These are phyloP conservation scores for Venturia oleaginea DNA, from an alignment of 2,329 filamentous ascomycete species.

Conservation along the genomic window DNA sequence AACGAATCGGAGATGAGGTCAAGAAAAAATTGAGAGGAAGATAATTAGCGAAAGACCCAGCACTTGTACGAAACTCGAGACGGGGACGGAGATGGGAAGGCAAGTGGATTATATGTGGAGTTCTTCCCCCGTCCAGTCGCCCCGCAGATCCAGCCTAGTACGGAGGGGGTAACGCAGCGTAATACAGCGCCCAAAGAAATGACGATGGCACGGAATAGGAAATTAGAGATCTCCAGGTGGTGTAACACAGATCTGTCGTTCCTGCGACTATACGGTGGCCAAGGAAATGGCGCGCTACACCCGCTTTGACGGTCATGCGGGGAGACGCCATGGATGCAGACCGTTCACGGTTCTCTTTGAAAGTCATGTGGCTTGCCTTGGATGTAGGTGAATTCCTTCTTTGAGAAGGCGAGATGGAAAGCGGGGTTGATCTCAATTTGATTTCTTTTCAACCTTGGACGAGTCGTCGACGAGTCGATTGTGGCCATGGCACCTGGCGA, in stretches of 20 bases:
- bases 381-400: background rate
- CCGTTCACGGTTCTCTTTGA: background rate
- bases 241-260: slow-evolving; percentile 1
- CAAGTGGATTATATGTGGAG: background rate
- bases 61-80: background rate
- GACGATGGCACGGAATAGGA: background rate
- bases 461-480: no score
- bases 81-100: background rate
- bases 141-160: background rate
- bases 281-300: background rate
- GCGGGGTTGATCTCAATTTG: background rate
- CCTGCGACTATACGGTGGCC: background rate
- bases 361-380: background rate
- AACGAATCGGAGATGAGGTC: background rate
- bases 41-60: background rate
- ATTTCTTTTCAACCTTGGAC: background rate
- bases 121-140: background rate
- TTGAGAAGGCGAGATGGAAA: background rate
- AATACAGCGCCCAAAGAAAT: background rate
- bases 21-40: background rate
- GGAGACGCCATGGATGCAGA: background rate
- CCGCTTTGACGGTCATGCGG: slow-evolving; percentile 1
- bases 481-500: background rate
- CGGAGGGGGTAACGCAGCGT: background rate
- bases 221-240: background rate